Percentiles rank a stretch among this genome's conserved stretches.
These are phyloP conservation scores for Trypanosomatidae sp. DNA, from an alignment of 208 protist species.

Conservation along the genomic window DNA sequence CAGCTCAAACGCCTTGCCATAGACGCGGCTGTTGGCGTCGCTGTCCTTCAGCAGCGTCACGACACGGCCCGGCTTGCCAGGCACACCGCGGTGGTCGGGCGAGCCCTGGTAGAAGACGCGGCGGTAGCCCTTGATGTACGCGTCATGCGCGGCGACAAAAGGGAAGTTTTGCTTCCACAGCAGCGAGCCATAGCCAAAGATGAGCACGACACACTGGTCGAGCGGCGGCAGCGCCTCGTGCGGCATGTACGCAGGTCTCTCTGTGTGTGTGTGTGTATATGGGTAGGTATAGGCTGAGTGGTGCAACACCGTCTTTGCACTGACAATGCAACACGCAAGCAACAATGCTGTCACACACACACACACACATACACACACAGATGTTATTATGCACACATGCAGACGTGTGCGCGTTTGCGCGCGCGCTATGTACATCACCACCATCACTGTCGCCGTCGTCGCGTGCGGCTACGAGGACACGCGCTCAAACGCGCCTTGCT, in stretches of 20 bases:
- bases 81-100: slow-evolving; percentile 55
- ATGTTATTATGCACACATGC: too few relatives aligned
- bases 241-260: not conserved
- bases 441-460: too few relatives aligned
- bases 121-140: slow-evolving; percentile 51
- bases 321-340: too few relatives aligned
- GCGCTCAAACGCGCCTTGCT: slow-evolving; percentile 13
- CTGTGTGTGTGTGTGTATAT: not conserved
- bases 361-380: too few relatives aligned
- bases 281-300: too few relatives aligned
- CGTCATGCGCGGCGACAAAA: slow-evolving; percentile 34
- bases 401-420: too few relatives aligned
- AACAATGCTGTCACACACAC: too few relatives aligned
- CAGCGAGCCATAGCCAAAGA: slow-evolving; percentile 82
- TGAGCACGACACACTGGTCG: slow-evolving; percentile 31
- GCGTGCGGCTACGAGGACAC: too few relatives aligned
- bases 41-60: slow-evolving; percentile 48
- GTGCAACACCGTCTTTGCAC: too few relatives aligned
- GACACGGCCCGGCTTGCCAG: slow-evolving; percentile 47
- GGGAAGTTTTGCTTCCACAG: slow-evolving; percentile 83
- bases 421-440: too few relatives aligned
- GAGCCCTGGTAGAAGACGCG: slow-evolving; percentile 77
- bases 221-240: slow-evolving; percentile 23
- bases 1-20: slow-evolving; percentile 62
- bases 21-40: slow-evolving; percentile 23